Percentiles rank a stretch among this genome's conserved stretches.
These are phyloP conservation scores for Ustilago nuda DNA, from an alignment of 1,284 basidiomycete genomes.

Conservation along the genomic window DNA sequence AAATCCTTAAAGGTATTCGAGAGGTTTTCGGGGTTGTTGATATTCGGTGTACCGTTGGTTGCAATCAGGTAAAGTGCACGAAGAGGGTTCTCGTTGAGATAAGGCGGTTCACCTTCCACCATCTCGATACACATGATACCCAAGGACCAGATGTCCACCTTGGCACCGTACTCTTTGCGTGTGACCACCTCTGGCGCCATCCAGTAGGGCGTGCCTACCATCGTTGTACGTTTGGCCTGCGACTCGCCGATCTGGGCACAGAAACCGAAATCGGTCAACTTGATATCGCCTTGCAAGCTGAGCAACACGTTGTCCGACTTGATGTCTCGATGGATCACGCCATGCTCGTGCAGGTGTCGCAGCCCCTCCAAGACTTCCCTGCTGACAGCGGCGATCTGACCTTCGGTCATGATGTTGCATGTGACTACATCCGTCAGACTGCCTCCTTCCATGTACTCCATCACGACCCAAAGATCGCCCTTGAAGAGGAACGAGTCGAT, in stretches of 20 bases:
- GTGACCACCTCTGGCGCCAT: constrained; percentile 99
- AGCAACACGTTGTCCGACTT: constrained; percentile 96
- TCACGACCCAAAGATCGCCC: constrained; percentile 99
- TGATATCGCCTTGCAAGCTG: constrained; percentile 93
- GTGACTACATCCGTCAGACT: constrained; percentile 94
- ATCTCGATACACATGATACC: constrained; percentile 99
- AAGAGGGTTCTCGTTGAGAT: constrained; percentile 95
- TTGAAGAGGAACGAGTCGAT: constrained; percentile 98
- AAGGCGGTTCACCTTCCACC: constrained; percentile 99
- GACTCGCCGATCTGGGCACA: constrained; percentile 95
- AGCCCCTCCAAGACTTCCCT: constrained; percentile 90
- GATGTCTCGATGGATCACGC: constrained; percentile 97
- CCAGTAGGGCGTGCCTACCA: constrained; percentile 99
- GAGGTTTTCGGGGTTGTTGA: constrained; percentile 92
- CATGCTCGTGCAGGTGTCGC: constrained; percentile 90
- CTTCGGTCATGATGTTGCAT: constrained; percentile 90
- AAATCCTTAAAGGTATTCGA: constrained; percentile 90
- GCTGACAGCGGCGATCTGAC: constrained; percentile 93
- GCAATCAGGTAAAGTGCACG: constrained; percentile 96
- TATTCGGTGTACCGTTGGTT: constrained; percentile 96
- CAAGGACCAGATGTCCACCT: constrained; percentile 98
- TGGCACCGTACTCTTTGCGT: constrained; percentile 97
- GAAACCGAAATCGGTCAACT: constrained; percentile 98
- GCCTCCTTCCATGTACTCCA: constrained; percentile 99
- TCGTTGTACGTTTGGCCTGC: constrained; percentile 95